Base-by-base conservation (phyloP, 768 basidiomycete genomes). In the Brasilioporus rufonigricans region DNA sequence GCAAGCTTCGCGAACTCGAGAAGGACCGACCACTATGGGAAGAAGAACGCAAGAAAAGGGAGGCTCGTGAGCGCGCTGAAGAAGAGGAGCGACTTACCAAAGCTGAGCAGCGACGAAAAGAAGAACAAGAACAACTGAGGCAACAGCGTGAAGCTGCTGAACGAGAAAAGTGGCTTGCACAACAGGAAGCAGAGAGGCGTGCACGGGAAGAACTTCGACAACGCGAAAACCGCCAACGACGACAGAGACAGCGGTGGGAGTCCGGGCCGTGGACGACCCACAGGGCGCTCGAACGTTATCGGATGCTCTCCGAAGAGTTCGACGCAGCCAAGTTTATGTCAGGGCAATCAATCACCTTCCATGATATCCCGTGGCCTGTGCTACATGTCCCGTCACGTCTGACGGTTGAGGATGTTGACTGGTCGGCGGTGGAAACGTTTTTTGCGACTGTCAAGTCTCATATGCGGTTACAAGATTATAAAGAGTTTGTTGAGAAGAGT, bases 301-400 rank as follows among this genome's bases (percentile, higher is more conserved):
- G 74, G 43, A 64, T 68, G 31, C 75, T 87, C 8, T 74, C 79
- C 56, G 84, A 83, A 21, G 74, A 76, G 31, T 92, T 92, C 64
- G 87, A 91, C 66, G 63, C 71, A 16, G 71, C 80, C 12, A 83
- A 79, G 58, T 89, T 85, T 69, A 73, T 78, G 4, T 58, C 72
- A 35, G 76, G 77, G 21, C 69, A 76, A 14, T 80, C 83, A 4
- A 67, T 90, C n/a, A 68, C 76, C 4, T 83, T 85, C 55, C 79
- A 83, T 44, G 77, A 77, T 38, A 75, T 93, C 29, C 89, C 90
- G 0, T 93, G 90, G 90, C 91, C 91, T 3, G 82, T 86, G 14
- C 67, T 92, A 33, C 73, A 75, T 45, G 70, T 78, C 21, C 86
- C 86, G 2, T 65, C 71, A 19, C 63, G 68, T 23, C 80, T 85